phyloP scores from a whole-genome alignment of 139 green algal species.

The Coccomyxa sp. region DNA sequence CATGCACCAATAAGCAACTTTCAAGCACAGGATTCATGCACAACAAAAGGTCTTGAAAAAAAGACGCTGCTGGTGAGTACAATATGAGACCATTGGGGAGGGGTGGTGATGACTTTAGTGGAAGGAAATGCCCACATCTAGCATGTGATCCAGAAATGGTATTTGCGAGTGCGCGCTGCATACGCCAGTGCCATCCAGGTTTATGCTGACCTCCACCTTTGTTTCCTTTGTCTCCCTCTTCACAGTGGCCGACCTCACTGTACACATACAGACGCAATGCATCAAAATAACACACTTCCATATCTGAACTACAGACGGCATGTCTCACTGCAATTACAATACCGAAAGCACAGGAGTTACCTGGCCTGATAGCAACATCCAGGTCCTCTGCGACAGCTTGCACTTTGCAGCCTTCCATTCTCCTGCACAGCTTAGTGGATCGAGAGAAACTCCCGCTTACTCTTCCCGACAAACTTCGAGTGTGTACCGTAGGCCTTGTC shows the following conservation, averaged over 20 bases:
- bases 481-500: too few relatives aligned
- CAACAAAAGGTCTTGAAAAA: not conserved
- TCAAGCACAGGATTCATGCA: not conserved
- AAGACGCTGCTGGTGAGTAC: not conserved
- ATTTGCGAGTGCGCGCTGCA: conserved; percentile 73
- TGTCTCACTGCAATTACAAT: too few relatives aligned
- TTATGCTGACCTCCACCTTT: conserved; percentile 80
- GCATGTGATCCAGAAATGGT: conserved; percentile 98
- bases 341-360: not conserved
- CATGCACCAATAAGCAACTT: conserved; percentile 4
- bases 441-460: too few relatives aligned
- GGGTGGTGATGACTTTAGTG: not conserved
- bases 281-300: too few relatives aligned
- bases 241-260: conserved; percentile 29
- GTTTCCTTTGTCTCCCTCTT: conserved; percentile 90
- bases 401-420: not conserved
- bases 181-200: conserved; percentile 87
- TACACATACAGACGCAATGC: not conserved
- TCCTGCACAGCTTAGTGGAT: not conserved
- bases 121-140: conserved; percentile 60
- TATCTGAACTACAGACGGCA: too few relatives aligned
- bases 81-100: not conserved
- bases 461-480: too few relatives aligned
- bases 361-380: not conserved
- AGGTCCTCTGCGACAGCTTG: not conserved